Evolutionary conservation across 129 eudicot species (phyloP), one percentile per base, ranked within the genome.

Genomic region (Arctium minus): DNA sequence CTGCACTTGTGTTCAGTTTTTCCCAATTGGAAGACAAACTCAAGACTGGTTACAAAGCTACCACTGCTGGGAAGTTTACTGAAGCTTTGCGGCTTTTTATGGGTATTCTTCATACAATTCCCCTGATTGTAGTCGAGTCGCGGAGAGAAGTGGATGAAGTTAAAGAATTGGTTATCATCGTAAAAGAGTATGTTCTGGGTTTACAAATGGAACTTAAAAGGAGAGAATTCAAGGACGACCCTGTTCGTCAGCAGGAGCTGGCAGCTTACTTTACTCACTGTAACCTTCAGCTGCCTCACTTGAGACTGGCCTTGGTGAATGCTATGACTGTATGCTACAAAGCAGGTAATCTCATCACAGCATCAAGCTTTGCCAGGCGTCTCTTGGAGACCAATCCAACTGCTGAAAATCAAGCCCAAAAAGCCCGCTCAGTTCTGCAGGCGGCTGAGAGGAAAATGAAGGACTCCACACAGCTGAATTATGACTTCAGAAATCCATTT

Each of bases 211-310:
- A 87, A 72, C 77, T 89, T n/a, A 89, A 85, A 86, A 85, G 93
- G 83, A 87, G 84, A 79, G 93, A 89, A 73, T 1, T 87, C 64
- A 85, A 77, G 73, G 90, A 80, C 7, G 44, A 88, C 68, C 88
- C 92, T 5, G 74, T 77, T 17, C 92, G 92, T 53, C 87, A 86
- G 71, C 92, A 88, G 79, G 92, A 88, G 70, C 83, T 88, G 75
- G 92, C 92, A 0, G 92, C 92, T 15, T 88, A 89, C 46, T 89
- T 89, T 72, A 89, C 93, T 30, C 93, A 89, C 31, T 89, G 90
- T 46, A 85, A 83, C 40, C 90, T 89, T 46, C 90, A 89, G 87
- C 75, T 76, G 39, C 90, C 89, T 30, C 93, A 89, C 80, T 77
- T 69, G 77, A 89, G 90, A 35, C 90, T 89, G 31, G 93, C 93